phyloP scores from a whole-genome alignment of 2,329 filamentous ascomycete species.

The Fusarium sulawesiense region DNA sequence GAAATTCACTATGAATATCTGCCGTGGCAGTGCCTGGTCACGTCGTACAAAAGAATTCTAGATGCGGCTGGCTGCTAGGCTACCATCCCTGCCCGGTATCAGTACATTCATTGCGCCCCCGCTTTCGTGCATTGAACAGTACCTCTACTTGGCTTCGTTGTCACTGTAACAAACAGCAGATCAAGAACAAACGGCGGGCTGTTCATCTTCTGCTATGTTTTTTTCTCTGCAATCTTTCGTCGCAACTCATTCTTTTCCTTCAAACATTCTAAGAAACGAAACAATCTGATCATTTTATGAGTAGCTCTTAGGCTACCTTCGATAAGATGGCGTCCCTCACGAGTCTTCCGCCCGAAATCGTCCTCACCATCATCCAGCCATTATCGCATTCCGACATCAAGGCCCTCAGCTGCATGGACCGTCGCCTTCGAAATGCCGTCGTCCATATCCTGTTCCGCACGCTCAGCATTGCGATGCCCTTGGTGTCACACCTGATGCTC shows the following conservation, averaged over 20 bases:
- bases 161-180: neutral
- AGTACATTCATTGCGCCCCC: accelerated
- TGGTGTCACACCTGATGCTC: neutral
- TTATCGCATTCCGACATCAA: neutral
- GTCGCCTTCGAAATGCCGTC: neutral
- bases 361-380: neutral
- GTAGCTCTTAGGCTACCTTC: neutral
- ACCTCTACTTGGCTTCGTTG: neutral
- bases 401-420: neutral
- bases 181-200: accelerated
- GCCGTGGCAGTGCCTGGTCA: neutral
- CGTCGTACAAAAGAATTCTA: neutral
- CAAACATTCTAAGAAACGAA: neutral
- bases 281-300: accelerated
- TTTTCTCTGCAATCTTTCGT: neutral
- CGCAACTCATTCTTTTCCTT: neutral
- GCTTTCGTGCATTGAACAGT: accelerated
- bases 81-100: neutral
- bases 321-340: neutral
- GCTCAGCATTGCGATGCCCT: neutral
- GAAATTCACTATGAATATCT: accelerated
- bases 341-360: accelerated
- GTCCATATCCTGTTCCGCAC: accelerated
- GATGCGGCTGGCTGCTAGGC: neutral
- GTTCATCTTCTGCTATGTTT: neutral